Evolutionary conservation across 1,139 yeast genomes (phyloP), one percentile per base, ranked within the genome.

Genomic region (Taphrina communis): DNA sequence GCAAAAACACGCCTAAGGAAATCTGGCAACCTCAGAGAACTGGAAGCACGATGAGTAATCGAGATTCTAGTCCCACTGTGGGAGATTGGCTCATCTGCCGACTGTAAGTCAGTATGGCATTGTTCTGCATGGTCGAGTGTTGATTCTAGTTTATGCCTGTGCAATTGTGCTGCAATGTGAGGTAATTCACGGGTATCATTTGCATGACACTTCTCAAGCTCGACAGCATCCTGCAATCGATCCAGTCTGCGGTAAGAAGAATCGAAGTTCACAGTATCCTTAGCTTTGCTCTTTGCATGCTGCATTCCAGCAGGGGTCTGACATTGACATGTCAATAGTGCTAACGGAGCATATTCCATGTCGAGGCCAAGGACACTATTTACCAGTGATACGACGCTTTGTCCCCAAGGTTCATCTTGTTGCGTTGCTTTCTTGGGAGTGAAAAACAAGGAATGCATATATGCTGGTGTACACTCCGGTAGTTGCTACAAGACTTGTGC

Each of bases 1-100:
- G 67, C 67, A 31, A 63, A 63, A 48, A 63, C 38, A n/a, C 67
- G 60, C 41, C 46, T 63, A 31, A 63, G 35, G 35, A 63, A 38
- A 17, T 63, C 67, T 6, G 67, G 67, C 61, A 63, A n/a, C 12
- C 67, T 48, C 2, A 63, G 55, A 7, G 61, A 42, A 41, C 41
- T 31, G 7, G 56, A 35, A 39, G 39, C 39, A n/a, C 21, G 56
- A 11, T 53, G 53, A n/a, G 19, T 17, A n/a, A 12, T 17, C 19
- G 19, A 19, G 19, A 4, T 9, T 39, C 14, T 6, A 25, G 31
- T 25, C 31, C 31, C 31, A 25, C 4, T 25, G 31, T 4, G 4
- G 31, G 4, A 4, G 4, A 25, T 25, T 25, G 31, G 31, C 31
- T 25, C 31, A 25, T 25, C 31, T 25, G 31, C 4, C 31, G 31